A percentile compares a stretch with the other conserved stretches of the same genome.
Evolutionary conservation across 306 rosid genomes (phyloP).

Genomic region (Senna tora): DNA sequence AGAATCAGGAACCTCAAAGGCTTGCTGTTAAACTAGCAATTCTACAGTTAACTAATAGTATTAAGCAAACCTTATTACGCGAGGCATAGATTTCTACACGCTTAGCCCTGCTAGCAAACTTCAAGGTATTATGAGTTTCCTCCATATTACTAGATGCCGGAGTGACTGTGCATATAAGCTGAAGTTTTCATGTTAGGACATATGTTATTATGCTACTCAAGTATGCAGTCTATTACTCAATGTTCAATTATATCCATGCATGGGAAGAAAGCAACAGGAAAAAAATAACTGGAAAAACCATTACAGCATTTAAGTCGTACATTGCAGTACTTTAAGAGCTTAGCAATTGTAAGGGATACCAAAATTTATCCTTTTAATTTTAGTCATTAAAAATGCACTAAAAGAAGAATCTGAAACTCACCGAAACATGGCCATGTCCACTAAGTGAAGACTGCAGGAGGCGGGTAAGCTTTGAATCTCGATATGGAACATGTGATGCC

Average conservation of each 20-base stretch:
- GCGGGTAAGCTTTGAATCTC: conserved; percentile 99
- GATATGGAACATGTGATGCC: conserved; percentile 97
- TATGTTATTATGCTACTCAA: conserved; percentile 23
- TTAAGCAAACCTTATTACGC: conserved; percentile 76
- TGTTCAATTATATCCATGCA: conserved; percentile 15
- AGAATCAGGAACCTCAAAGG: conserved; percentile 27
- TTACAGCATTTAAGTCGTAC: conserved; percentile 5
- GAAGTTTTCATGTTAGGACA: conserved; percentile 42
- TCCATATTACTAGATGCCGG: conserved; percentile 99
- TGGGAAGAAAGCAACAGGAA: conserved; percentile 2
- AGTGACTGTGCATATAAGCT: conserved; percentile 99
- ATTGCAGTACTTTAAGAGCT: conserved; percentile 14
- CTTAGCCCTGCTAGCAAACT: conserved; percentile 99
- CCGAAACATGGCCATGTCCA: conserved; percentile 98
- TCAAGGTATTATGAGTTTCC: conserved; percentile 99
- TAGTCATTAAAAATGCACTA: conserved; percentile 24
- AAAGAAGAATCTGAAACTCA: conserved; percentile 55
- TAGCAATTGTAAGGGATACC: conserved; percentile 4
- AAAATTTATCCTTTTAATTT: conserved; percentile 26
- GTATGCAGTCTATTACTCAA: too few relatives aligned
- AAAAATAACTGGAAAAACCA: conserved; percentile 19
- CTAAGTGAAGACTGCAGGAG: conserved; percentile 93
- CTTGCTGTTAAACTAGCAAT: conserved; percentile 27
- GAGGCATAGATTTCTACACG: conserved; percentile 97
- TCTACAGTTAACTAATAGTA: conserved; percentile 25